Evolutionary conservation across 768 basidiomycete genomes (phyloP), one percentile per base, ranked within the genome.

Genomic region (Macrolepiota dolichaula): DNA sequence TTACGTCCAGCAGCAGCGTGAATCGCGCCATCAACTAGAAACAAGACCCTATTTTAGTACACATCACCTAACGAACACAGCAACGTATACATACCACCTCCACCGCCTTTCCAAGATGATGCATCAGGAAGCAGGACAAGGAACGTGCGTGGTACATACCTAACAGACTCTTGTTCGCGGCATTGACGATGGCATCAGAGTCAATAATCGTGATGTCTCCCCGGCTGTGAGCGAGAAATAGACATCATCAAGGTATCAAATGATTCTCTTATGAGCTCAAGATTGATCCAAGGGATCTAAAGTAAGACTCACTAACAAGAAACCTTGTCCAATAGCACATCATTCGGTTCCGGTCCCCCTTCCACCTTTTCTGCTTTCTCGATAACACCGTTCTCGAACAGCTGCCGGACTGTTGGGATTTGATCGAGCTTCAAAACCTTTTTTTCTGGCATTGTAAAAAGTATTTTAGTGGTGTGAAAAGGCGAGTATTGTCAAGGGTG

Each of bases 161-260:
- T 51, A 88, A 75, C 37, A 94, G 75, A 52, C 82, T 81, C 50
- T 77, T 77, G 68, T 94, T 94, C 5, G 92, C 92, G 12, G 92
- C 92, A 67, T 93, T 94, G 29, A 94, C 92, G 58, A 94, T 87
- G 0, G 84, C 76, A 69, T 92, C 91, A 11, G 89, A 74, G 55
- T 85, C 78, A 22, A 94, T 69, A 59, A 77, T 75, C 2, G 92
- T 93, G 59, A 94, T 92, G 71, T 93, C 88, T 25, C 89, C 90
- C 68, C 89, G 85, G 67, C 92, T 92, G 66, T 42, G 49, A 57
- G 47, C 47, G 62, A 53, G 27, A 7, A 32, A 32, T 32, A 3
- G 29, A 32, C 37, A 53, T 25, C 12, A 49, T 49, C 42, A 24
- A 55, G 25, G 32, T 24, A 49, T 27, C 4, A 17, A 44, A 44